These are phyloP conservation scores for Colletotrichum truncatum DNA, from an alignment of 2,329 filamentous ascomycete species.

Conservation along the genomic window DNA sequence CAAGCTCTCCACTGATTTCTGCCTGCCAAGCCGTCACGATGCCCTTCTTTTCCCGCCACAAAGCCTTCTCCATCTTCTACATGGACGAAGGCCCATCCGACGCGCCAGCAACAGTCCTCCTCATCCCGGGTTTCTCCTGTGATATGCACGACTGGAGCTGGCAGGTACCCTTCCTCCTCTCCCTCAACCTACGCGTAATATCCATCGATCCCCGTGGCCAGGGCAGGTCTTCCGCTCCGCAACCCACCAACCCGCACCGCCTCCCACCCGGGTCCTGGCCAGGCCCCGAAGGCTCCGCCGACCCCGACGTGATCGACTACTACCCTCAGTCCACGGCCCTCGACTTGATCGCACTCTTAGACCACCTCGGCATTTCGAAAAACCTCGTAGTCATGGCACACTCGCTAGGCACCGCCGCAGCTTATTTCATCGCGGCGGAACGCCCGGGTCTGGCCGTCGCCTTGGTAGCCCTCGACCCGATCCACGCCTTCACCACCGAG, in stretches of 20 bases:
- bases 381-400: conserved; percentile 10
- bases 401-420: conserved; percentile 5
- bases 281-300: conserved; percentile 6
- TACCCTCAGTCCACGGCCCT: conserved; percentile 19
- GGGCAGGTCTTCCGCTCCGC: conserved; percentile 12
- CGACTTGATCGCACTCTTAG: conserved; percentile 2
- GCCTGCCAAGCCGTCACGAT: neutral
- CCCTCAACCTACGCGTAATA: conserved; percentile 12
- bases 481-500: neutral
- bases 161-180: conserved; percentile 10
- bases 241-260: neutral
- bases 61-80: conserved; percentile 9
- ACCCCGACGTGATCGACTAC: conserved; percentile 14
- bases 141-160: conserved; percentile 23
- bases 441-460: conserved; percentile 1
- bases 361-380: neutral
- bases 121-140: conserved; percentile 12
- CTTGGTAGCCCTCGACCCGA: conserved; percentile 4
- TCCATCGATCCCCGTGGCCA: conserved; percentile 14
- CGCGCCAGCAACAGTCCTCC: neutral
- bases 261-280: conserved; percentile 9
- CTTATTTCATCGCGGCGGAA: conserved; percentile 3
- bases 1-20: too few relatives aligned
- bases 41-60: conserved; percentile 16
- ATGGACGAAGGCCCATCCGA: conserved; percentile 3